Evolutionary conservation across 805 yeast species (phyloP).

Genomic region (Wickerhamomyces tratensis): DNA sequence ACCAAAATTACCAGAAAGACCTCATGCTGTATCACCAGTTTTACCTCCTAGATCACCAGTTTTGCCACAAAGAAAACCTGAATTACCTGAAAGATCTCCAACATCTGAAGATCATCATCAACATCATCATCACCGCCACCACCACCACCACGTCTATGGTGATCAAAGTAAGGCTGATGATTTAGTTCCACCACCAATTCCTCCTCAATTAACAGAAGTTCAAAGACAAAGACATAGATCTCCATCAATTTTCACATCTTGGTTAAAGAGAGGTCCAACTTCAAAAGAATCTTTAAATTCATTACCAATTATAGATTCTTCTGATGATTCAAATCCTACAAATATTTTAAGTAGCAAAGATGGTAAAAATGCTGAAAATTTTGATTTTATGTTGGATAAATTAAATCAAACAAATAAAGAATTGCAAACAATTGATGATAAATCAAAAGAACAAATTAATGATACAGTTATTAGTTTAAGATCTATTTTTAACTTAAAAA

Average conservation of each 20-base stretch:
- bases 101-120: constrained; percentile 1
- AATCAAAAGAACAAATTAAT: constrained; percentile 41
- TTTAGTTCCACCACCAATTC: constrained; percentile 18
- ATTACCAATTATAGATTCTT: background rate
- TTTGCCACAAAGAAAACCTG: constrained; percentile 1
- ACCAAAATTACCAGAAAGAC: constrained; percentile 1
- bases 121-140: constrained; percentile 16
- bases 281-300: constrained; percentile 3
- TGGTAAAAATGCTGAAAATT: constrained; percentile 27
- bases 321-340: constrained; percentile 8
- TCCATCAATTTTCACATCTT: constrained; percentile 11
- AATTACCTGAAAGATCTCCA: constrained; percentile 4
- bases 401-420: constrained; percentile 45
- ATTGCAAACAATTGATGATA: constrained; percentile 36
- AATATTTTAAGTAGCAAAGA: background rate
- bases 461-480: constrained; percentile 37
- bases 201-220: constrained; percentile 14
- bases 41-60: background rate
- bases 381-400: constrained; percentile 53
- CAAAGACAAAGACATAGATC: constrained; percentile 15
- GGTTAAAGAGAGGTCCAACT: constrained; percentile 11
- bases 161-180: constrained; percentile 17
- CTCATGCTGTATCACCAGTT: background rate
- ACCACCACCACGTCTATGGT: constrained; percentile 1
- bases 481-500: constrained; percentile 15